phyloP scores from a whole-genome alignment of 148 eudicot genomes.

The Simmondsia chinensis region DNA sequence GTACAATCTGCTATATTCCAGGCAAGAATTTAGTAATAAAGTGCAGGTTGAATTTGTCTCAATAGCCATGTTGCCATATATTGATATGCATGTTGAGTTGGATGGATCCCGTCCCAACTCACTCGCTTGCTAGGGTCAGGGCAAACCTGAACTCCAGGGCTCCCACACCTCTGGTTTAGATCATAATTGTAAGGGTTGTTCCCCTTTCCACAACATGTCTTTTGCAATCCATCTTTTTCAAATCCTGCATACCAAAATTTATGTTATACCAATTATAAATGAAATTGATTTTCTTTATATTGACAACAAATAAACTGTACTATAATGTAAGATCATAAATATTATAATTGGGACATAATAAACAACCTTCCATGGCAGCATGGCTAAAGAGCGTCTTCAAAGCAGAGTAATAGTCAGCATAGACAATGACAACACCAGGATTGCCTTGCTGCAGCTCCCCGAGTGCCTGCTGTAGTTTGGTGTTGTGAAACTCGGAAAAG shows the following conservation, averaged over 20 bases:
- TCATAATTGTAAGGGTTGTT: constrained; percentile 2
- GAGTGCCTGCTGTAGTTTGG: constrained; percentile 1
- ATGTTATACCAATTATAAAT: neutral
- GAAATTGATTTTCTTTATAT: neutral
- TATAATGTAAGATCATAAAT: neutral
- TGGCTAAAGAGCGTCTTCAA: neutral
- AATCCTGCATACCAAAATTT: neutral
- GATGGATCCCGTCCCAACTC: constrained; percentile 12
- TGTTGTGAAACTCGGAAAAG: neutral
- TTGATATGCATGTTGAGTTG: constrained; percentile 2
- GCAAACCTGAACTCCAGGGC: neutral
- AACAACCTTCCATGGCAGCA: neutral
- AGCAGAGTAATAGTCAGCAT: constrained; percentile 6
- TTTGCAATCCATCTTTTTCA: neutral
- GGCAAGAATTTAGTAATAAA: too few relatives aligned
- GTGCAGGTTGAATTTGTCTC: too few relatives aligned
- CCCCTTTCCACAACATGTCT: constrained; percentile 10
- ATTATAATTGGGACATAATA: neutral
- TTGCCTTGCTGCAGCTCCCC: neutral
- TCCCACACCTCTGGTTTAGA: neutral
- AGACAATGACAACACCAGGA: neutral
- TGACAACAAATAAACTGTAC: neutral
- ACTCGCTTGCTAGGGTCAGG: neutral
- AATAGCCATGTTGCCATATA: too few relatives aligned
- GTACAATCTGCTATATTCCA: too few relatives aligned